Evolutionary conservation across 2,329 filamentous ascomycete species (phyloP).

Genomic region (Tolypocladium endophyticum): DNA sequence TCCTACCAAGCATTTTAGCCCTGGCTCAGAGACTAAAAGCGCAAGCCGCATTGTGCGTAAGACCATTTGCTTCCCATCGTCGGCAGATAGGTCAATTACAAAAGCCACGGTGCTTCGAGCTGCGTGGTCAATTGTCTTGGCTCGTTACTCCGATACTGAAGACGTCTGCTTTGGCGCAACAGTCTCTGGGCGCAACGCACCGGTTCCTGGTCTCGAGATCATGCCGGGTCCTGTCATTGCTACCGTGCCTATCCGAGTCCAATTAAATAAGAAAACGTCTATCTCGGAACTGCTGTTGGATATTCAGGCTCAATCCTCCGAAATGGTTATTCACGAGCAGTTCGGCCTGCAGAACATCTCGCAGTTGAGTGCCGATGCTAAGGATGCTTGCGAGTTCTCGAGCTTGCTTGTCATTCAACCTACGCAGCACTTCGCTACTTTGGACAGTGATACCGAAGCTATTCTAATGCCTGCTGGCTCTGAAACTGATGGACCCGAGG

Average conservation of each 20-base stretch:
- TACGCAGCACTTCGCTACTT: neutral
- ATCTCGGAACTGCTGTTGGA: conserved; percentile 6
- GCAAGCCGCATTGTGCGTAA: conserved; percentile 1
- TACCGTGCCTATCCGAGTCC: conserved; percentile 7
- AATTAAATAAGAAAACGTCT: conserved; percentile 1
- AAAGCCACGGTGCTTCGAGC: neutral
- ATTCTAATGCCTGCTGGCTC: neutral
- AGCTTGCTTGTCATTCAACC: conserved; percentile 8
- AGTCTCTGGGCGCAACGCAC: neutral
- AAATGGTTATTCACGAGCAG: conserved; percentile 8
- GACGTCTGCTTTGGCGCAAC: neutral
- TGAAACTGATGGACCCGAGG: neutral
- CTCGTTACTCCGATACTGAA: neutral
- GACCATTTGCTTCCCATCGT: conserved; percentile 8
- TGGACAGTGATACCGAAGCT: neutral
- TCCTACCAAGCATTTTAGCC: neutral
- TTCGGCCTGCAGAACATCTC: conserved; percentile 6
- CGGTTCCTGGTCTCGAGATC: neutral
- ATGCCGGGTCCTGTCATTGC: neutral
- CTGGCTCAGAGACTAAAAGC: neutral
- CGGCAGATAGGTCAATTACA: neutral
- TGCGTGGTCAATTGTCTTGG: neutral
- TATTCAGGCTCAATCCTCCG: conserved; percentile 7
- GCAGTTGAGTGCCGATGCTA: conserved; percentile 5
- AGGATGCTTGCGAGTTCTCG: conserved; percentile 4